Evolutionary conservation across 164 flowering plant species (phyloP).

Genomic region (Amborella trichopoda): DNA sequence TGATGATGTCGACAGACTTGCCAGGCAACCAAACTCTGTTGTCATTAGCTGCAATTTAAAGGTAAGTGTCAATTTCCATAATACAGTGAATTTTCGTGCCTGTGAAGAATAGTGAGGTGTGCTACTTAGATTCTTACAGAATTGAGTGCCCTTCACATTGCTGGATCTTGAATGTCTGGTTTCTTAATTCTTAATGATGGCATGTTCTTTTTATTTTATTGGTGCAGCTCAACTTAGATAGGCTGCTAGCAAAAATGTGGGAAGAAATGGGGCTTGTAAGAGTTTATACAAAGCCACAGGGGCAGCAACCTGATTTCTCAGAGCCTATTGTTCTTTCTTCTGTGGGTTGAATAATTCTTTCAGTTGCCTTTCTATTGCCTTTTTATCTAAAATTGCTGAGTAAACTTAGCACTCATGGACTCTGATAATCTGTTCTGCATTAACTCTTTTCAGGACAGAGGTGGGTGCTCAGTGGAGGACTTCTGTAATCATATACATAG

Average conservation of each 20-base stretch:
- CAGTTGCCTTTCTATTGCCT: neutral
- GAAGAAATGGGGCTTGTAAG: conserved; percentile 97
- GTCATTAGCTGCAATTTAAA: conserved; percentile 96
- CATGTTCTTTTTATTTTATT: neutral
- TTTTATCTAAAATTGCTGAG: too few relatives aligned
- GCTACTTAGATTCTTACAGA: too few relatives aligned
- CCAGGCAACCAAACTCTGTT: conserved; percentile 91
- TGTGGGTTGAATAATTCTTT: conserved; percentile 32
- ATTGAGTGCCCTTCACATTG: neutral
- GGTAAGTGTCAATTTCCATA: conserved; percentile 26
- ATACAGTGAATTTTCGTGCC: too few relatives aligned
- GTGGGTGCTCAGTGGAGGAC: conserved; percentile 92
- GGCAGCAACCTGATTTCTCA: conserved; percentile 93
- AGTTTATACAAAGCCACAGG: conserved; percentile 95
- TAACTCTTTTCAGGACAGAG: conserved; percentile 61
- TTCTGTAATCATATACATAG: conserved; percentile 95
- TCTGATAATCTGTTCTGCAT: neutral
- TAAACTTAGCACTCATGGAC: neutral
- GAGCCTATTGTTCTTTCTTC: conserved; percentile 92
- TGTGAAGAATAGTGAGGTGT: too few relatives aligned
- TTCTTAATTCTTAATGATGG: neutral
- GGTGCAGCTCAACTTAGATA: conserved; percentile 79
- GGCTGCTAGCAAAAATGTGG: conserved; percentile 95
- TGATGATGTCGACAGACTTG: conserved; percentile 92
- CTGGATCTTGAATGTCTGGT: neutral